phyloP scores from a whole-genome alignment of 192 early-diverging fungal genomes.

The Helicostylum pulchrum region DNA sequence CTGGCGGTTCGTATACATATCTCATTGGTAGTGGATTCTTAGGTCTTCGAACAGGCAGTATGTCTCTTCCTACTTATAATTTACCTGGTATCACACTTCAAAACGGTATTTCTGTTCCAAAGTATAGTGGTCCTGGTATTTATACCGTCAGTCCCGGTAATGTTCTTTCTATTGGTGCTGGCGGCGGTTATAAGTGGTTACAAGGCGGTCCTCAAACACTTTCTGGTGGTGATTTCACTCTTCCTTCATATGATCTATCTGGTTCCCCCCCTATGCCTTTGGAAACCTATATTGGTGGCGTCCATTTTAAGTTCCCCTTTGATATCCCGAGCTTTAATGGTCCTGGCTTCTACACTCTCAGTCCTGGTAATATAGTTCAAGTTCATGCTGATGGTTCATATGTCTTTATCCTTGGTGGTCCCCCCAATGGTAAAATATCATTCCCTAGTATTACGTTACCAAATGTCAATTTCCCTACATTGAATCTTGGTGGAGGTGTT shows the following conservation, averaged over 20 bases:
- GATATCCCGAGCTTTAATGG: not conserved
- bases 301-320: not conserved
- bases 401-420: not conserved
- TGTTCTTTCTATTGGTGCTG: not conserved
- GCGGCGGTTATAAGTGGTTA: conserved; percentile 3
- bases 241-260: not conserved
- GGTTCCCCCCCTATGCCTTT: not conserved
- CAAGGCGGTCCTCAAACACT: too few relatives aligned
- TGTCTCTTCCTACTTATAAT: not conserved
- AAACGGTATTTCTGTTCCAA: not conserved
- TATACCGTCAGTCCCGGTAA: not conserved
- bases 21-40: not conserved
- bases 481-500: not conserved
- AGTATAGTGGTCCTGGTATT: not conserved
- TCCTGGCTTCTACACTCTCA: not conserved
- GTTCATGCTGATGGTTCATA: not conserved
- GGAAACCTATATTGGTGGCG: not conserved
- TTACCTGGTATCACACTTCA: not conserved
- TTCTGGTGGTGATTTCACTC: not conserved
- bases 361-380: not conserved
- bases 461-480: not conserved
- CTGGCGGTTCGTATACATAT: not conserved
- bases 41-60: not conserved
- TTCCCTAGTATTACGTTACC: not conserved
- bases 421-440: not conserved